These are phyloP conservation scores for Kwoniella shivajii DNA, from an alignment of 1,284 basidiomycete genomes.

Conservation along the genomic window DNA sequence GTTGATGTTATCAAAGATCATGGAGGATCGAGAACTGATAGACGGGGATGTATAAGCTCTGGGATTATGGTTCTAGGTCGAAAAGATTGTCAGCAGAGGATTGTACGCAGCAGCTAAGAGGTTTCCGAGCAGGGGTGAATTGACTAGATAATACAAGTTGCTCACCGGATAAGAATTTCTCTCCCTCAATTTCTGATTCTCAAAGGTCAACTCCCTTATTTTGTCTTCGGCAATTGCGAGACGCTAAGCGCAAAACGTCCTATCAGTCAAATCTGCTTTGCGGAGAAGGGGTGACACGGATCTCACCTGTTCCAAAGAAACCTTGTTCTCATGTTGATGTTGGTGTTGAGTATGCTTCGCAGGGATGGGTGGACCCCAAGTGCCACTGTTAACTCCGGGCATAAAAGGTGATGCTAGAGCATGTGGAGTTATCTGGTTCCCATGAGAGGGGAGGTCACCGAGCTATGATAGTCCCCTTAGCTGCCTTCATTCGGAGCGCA, in stretches of 20 bases:
- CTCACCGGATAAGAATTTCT: slow-evolving; percentile 14
- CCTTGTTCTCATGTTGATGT: background rate
- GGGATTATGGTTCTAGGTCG: background rate
- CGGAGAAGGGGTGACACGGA: background rate
- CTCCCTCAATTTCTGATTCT: slow-evolving; percentile 34
- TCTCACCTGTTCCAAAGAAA: slow-evolving; percentile 29
- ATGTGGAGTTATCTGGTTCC: slow-evolving; percentile 16
- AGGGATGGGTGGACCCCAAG: slow-evolving; percentile 32
- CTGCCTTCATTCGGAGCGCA: too few species aligned
- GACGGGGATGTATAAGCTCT: slow-evolving; percentile 6
- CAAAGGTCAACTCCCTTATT: slow-evolving; percentile 31
- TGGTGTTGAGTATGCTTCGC: background rate
- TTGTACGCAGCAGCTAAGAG: background rate
- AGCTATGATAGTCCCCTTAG: too few species aligned
- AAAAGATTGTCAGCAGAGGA: background rate
- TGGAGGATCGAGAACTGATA: slow-evolving; percentile 4
- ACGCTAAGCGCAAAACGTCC: slow-evolving; percentile 7
- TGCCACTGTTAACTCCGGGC: slow-evolving; percentile 21
- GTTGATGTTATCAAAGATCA: slow-evolving; percentile 16
- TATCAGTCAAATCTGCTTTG: background rate
- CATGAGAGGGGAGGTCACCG: slow-evolving; percentile 11
- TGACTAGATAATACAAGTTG: background rate
- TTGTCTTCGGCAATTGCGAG: slow-evolving; percentile 24
- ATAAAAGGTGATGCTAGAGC: slow-evolving; percentile 29
- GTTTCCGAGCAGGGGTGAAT: background rate